A percentile compares a stretch with the other conserved stretches of the same genome.
Evolutionary conservation across 1,139 yeast genomes (phyloP).

Genomic region (Pneumocystis carinii): DNA sequence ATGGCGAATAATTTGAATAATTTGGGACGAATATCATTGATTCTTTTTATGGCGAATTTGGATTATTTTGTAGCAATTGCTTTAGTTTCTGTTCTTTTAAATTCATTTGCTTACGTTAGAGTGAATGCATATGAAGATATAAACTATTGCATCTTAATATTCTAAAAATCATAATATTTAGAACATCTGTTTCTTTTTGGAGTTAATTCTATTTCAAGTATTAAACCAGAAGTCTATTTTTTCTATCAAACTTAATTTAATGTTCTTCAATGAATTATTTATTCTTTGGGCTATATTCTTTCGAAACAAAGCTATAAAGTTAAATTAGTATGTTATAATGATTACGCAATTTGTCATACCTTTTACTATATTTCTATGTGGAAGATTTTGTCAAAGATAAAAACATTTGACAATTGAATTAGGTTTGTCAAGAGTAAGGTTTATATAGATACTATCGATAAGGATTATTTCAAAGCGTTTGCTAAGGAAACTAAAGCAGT

Average conservation of each 20-base stretch:
- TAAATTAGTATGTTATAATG: constrained; percentile 26
- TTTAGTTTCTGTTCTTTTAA: constrained; percentile 39
- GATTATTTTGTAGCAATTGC: constrained; percentile 46
- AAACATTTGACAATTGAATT: constrained; percentile 8
- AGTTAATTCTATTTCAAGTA: constrained; percentile 28
- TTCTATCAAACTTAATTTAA: constrained; percentile 28
- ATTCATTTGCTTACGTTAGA: constrained; percentile 26
- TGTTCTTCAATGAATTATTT: constrained; percentile 23
- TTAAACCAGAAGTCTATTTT: constrained; percentile 28
- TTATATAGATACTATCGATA: not conserved
- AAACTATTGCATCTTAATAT: not conserved
- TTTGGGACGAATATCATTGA: constrained; percentile 36
- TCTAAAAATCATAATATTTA: not conserved
- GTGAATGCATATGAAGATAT: constrained; percentile 24
- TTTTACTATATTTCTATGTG: constrained; percentile 24
- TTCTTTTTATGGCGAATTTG: constrained; percentile 41
- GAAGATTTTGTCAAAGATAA: constrained; percentile 18
- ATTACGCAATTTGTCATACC: constrained; percentile 27
- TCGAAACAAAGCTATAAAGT: constrained; percentile 23
- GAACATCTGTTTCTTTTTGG: constrained; percentile 29
- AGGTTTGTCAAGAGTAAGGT: not conserved
- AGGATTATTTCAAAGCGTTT: not conserved
- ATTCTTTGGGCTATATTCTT: constrained; percentile 23
- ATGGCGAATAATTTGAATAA: constrained; percentile 40
- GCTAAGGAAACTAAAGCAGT: not conserved